Evolutionary conservation across 805 yeast genomes (phyloP), one percentile per base, ranked within the genome.

Genomic region (Candida caryicola): DNA sequence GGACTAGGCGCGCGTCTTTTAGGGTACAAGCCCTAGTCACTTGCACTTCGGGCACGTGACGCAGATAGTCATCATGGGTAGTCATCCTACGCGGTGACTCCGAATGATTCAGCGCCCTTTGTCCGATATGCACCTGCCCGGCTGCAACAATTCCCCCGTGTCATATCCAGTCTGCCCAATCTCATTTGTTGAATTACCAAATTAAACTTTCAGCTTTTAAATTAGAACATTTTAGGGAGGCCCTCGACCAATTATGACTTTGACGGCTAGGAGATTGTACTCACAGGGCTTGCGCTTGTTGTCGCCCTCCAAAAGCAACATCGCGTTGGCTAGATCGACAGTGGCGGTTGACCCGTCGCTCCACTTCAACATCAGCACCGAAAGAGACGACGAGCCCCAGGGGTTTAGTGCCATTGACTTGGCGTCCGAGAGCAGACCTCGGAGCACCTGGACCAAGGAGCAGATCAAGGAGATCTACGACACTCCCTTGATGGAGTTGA

Each of bases 401-500:
- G 17, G 12, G 4, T 17, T 28, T 23, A 23, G 13, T 12, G 35
- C 43, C 4, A 34, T 40, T 31, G 47, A 47, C 3, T 30, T 47
- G 28, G 51, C 51, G 7, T 14, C 28, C 12, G 23, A 40, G 3
- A 29, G 21, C 1, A 39, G 21, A 1, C 62, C 67, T 4, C 43
- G 52, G 13, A 60, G 51, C 37, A 45, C 60, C 14, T 85, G 93
- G 93, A 69, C 85, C 2, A 73, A 70, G 46, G 71, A 67, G 2
- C 83, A 84, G 51, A 69, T 85, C 39, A 55, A 62, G 12, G 75
- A 74, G 33, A 80, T 85, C 35, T 84, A 82, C 52, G 52, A 79
- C 39, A 72, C 84, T 1, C 90, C 93, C 0, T 60, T 85, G 44
- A 63, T 79, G 62, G 84, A 81, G 28, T 64, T 85, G 30, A 69